Conservation (phyloP, 2,329 filamentous ascomycete species). For the Rhinocladiella similis region DNA sequence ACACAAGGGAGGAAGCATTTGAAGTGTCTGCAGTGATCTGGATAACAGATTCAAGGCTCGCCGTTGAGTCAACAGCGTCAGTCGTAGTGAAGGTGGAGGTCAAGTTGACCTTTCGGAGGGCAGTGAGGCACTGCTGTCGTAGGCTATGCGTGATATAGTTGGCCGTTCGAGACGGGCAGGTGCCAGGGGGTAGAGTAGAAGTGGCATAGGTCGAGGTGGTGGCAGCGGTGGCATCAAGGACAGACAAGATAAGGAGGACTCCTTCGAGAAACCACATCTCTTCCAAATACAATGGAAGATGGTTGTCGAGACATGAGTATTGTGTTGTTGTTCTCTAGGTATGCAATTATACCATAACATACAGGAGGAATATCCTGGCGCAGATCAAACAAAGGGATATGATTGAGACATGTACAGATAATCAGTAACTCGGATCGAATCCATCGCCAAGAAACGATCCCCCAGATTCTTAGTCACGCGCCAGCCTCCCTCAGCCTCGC, state of each 20-base stretch:
- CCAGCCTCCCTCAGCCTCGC: too few relatives aligned
- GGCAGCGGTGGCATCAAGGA: slow-evolving; percentile 3
- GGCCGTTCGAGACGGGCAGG: slow-evolving; percentile 61
- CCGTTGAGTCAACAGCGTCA: slow-evolving; percentile 2
- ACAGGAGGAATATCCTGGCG: neutral
- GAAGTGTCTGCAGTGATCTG: neutral
- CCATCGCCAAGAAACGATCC: too few relatives aligned
- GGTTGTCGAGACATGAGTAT: slow-evolving; percentile 4
- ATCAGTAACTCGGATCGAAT: too few relatives aligned
- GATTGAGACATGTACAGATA: neutral
- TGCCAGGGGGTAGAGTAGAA: slow-evolving; percentile 26
- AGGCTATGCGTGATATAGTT: slow-evolving; percentile 81
- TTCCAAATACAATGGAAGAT: neutral
- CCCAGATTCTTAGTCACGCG: too few relatives aligned
- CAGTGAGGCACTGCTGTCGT: slow-evolving; percentile 72
- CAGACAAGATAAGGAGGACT: slow-evolving; percentile 5
- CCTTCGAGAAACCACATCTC: slow-evolving; percentile 8
- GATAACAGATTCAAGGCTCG: slow-evolving; percentile 1
- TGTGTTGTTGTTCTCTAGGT: neutral
- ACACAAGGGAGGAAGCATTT: neutral
- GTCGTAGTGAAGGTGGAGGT: slow-evolving; percentile 22
- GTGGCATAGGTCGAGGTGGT: slow-evolving; percentile 5
- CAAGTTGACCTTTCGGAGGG: slow-evolving; percentile 34
- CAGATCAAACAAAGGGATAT: neutral
- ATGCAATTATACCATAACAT: neutral